Evolutionary conservation across 2,329 filamentous ascomycete species (phyloP).

Genomic region (Verticillium tricorpus): DNA sequence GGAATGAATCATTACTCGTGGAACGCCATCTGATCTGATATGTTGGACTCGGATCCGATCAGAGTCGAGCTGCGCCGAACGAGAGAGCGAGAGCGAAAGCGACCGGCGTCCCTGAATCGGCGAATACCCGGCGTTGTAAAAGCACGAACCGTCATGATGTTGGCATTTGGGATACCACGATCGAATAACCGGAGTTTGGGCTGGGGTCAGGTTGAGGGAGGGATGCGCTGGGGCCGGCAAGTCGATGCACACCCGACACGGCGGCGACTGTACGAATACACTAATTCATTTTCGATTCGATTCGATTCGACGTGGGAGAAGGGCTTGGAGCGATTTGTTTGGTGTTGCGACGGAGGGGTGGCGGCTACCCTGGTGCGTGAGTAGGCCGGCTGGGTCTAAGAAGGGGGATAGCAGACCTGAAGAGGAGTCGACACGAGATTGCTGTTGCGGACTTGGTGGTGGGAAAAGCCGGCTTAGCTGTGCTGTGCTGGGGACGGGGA

Average conservation of each 20-base stretch:
- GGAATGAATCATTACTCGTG: slow-evolving; percentile 54
- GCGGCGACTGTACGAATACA: background rate
- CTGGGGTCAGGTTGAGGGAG: background rate
- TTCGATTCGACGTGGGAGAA: background rate
- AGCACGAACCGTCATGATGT: background rate
- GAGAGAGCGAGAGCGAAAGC: background rate
- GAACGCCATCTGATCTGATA: slow-evolving; percentile 38
- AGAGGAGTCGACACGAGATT: background rate
- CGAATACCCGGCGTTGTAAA: background rate
- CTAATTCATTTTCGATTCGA: background rate
- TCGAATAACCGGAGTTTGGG: background rate
- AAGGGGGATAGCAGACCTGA: background rate
- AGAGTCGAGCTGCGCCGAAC: background rate
- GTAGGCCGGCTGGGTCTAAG: background rate
- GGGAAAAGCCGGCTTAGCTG: too few species aligned
- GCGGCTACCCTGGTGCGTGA: background rate
- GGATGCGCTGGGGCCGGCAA: background rate
- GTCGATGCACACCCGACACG: background rate
- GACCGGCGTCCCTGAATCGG: background rate
- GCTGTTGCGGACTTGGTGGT: too few species aligned
- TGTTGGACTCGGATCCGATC: background rate
- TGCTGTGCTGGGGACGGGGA: background rate
- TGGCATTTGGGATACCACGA: background rate
- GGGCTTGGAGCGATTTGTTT: background rate
- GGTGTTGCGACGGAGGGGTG: background rate